Evolutionary conservation across 495 filamentous ascomycete genomes (phyloP).

Genomic region (Trichodelitschia bisporula): DNA sequence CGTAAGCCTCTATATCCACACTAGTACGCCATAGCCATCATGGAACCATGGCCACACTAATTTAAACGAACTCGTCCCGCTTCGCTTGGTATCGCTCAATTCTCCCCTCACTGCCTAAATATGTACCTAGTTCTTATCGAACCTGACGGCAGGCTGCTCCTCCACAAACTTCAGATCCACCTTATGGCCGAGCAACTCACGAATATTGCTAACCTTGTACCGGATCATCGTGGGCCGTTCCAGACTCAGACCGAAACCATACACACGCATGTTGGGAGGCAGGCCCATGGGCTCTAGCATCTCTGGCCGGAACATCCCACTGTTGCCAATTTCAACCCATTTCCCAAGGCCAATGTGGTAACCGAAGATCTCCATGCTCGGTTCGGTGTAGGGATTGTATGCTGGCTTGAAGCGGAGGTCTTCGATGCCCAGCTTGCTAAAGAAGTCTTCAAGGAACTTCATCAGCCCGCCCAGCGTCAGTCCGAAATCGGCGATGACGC

Average conservation of each 20-base stretch:
- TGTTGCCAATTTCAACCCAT: slow-evolving; percentile 93
- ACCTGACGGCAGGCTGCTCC: slow-evolving; percentile 16
- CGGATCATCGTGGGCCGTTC: slow-evolving; percentile 98
- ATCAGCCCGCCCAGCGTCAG: slow-evolving; percentile 81
- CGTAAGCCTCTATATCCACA: background rate
- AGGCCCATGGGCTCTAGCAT: slow-evolving; percentile 83
- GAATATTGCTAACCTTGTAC: slow-evolving; percentile 22
- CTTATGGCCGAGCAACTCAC: slow-evolving; percentile 20
- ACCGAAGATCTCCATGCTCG: slow-evolving; percentile 87
- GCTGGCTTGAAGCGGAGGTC: slow-evolving; percentile 83
- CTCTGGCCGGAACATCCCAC: slow-evolving; percentile 93
- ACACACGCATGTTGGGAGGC: slow-evolving; percentile 66
- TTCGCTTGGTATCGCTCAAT: background rate
- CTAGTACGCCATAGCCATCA: background rate
- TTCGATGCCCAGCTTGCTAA: slow-evolving; percentile 79
- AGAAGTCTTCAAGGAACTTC: slow-evolving; percentile 94
- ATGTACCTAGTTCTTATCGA: slow-evolving; percentile 14
- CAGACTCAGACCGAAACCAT: slow-evolving; percentile 74
- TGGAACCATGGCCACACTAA: background rate
- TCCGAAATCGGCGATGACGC: slow-evolving; percentile 88
- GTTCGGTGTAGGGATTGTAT: slow-evolving; percentile 98
- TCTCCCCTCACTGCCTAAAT: background rate
- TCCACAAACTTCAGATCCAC: slow-evolving; percentile 17
- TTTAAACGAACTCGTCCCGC: background rate
- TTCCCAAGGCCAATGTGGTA: slow-evolving; percentile 76